Percentiles rank a stretch among this genome's conserved stretches.
Conservation (phyloP, 2,329 filamentous ascomycete genomes). For the Aspergillaceae sp. region DNA sequence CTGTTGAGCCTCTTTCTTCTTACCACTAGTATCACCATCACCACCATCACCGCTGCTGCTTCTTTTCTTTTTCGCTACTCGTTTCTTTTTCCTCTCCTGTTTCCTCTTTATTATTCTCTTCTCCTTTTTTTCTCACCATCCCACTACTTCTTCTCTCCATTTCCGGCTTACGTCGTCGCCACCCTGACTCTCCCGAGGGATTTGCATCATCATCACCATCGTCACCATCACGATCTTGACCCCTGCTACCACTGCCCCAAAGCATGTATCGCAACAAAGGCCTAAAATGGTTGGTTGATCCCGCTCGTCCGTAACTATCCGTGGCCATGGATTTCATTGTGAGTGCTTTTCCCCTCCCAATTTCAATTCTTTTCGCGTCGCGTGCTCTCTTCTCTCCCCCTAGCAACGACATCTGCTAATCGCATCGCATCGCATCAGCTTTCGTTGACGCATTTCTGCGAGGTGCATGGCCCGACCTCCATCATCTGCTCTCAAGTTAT, state of each 20-base stretch:
- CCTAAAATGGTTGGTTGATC: conserved; percentile 19
- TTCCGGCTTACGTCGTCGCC: conserved; percentile 1
- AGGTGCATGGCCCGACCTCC: conserved; percentile 54
- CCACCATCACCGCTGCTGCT: background rate
- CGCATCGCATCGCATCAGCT: conserved; percentile 34
- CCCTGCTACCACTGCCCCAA: conserved; percentile 9
- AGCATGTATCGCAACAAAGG: conserved; percentile 28
- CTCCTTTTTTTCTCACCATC: too few species aligned
- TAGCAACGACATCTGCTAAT: conserved; percentile 2
- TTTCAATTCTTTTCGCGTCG: conserved; percentile 1
- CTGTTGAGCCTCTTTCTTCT: too few species aligned
- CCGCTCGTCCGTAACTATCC: conserved; percentile 18
- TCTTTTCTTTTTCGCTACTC: background rate
- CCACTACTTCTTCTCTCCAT: conserved; percentile 1
- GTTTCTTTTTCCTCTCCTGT: background rate
- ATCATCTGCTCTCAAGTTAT: conserved; percentile 54
- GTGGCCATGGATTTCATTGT: conserved; percentile 39
- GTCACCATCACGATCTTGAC: conserved; percentile 3
- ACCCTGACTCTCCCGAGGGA: background rate
- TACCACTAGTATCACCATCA: too few species aligned
- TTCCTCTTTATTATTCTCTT: background rate
- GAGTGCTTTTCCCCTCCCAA: conserved; percentile 15
- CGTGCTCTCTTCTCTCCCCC: conserved; percentile 1
- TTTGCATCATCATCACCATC: conserved; percentile 13
- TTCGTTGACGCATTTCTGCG: conserved; percentile 55